Evolutionary conservation across 1,284 basidiomycete species (phyloP), one percentile per base, ranked within the genome.

Genomic region (Phaffia rhodozyma): DNA sequence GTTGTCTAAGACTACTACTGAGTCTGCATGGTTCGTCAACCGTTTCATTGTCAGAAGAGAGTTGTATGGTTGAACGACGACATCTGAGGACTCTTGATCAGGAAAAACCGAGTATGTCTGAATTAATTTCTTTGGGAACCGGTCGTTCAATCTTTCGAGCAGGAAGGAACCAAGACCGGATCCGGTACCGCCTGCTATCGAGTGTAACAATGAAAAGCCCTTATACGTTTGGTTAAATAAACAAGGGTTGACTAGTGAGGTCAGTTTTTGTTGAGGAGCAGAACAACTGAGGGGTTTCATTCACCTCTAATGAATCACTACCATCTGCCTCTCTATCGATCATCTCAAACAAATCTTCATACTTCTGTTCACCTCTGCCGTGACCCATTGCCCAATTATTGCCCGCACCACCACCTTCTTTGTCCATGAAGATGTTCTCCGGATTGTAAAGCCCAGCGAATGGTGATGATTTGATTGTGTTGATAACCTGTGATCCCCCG

Each of bases 101-200:
- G 96, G 96, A 71, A 98, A 99, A 59, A 99, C 96, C 38, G 92
- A 97, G 77, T 99, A 98, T 5, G 96, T 99, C 74, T 99, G 96
- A 61, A 97, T 93, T 66, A 98, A 83, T 76, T 99, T 98, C 79
- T 99, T 99, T 0, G 96, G 96, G 72, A 97, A 99, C 69, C 88
- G 90, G 78, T 99, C 96, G 76, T 96, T 97, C 50, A 98, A 79
- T 38, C 93, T 83, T 78, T 98, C 96, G 57, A 99, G 84, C 29
- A 98, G 79, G 78, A 91, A 98, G 21, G 96, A 98, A 47, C 96
- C 96, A 11, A 99, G 84, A 2, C 96, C 96, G 0, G 96, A 98
- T 29, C 96, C 96, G 4, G 96, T 99, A 7, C 96, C 94, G 47
- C 96, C 94, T 50, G 96, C 96, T 75, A 98, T 98, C 34, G 94